Evolutionary conservation across 352 stramenopile genomes (phyloP), one percentile per base, ranked within the genome.

Genomic region (Phytophthora melonis): DNA sequence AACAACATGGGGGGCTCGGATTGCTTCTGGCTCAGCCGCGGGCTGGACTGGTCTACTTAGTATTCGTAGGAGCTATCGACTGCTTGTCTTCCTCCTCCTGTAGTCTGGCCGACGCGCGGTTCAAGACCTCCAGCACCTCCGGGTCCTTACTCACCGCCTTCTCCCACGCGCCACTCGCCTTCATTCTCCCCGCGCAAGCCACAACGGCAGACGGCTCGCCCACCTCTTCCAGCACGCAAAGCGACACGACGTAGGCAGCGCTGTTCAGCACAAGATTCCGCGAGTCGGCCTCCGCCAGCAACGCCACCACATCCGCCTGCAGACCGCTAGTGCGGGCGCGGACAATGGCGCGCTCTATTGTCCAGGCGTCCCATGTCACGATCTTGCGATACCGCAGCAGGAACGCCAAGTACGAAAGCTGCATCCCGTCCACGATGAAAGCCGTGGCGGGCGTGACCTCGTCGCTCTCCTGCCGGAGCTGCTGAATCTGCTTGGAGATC

Each of bases 341-440:
- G 43, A 92, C 77, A 43, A 93, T 79, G 30, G 84, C 84, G 34
- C 71, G 70, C 39, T 73, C 68, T 1, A 93, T 49, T n/a, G 83
- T 91, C 80, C 81, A 90, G 58, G 76, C 70, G 19, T 89, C 77
- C 50, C 81, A 80, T 16, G 68, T 69, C 18, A 93, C 63, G 25
- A 93, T 79, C 50, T 71, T 50, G 23, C 72, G 69, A 60, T 92
- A 93, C n/a, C 74, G 75, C 57, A 82, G 53, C 53, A 93, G 54
- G n/a, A 93, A 81, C 0, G 78, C 71, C 30, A 81, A 70, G 72
- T 81, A 91, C 58, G 86, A 91, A 13, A 93, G 68, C 59, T 89
- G 63, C 58, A 83, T 67, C 23, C 70, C 85, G 5, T 88, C 70
- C 18, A 88, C 73, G 18, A 86, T 66, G 36, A 85, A 83, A 30